Conservation (phyloP, 164 flowering plant genomes). For the Vitis amurensis region DNA sequence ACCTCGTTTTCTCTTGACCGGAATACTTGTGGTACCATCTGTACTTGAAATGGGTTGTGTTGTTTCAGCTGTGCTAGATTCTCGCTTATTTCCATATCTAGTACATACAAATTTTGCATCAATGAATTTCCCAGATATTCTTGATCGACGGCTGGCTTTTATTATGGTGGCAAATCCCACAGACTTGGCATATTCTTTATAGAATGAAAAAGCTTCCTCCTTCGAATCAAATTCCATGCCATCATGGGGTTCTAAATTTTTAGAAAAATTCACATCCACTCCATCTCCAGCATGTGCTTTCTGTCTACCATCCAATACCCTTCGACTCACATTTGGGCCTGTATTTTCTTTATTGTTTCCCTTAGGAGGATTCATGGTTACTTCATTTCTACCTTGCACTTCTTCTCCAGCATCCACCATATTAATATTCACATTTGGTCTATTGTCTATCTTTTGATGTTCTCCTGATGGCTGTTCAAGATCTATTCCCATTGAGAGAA, state of each 20-base stretch:
- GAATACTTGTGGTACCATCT: slow-evolving; percentile 5
- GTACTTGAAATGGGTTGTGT: slow-evolving; percentile 10
- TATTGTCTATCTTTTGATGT: slow-evolving; percentile 6
- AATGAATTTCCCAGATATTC: slow-evolving; percentile 34
- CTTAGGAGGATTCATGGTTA: slow-evolving; percentile 2
- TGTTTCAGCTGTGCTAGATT: slow-evolving; percentile 11
- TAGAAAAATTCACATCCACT: slow-evolving; percentile 12
- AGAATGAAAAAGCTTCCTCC: slow-evolving; percentile 39
- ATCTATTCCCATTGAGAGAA: slow-evolving; percentile 22
- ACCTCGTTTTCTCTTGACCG: slow-evolving; percentile 28
- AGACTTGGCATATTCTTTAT: slow-evolving; percentile 37
- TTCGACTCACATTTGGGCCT: slow-evolving; percentile 10
- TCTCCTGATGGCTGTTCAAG: slow-evolving; percentile 27
- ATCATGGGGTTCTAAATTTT: slow-evolving; percentile 25
- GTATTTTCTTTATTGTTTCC: slow-evolving; percentile 4
- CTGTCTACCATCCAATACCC: background rate
- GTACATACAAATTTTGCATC: slow-evolving; percentile 46
- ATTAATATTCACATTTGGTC: slow-evolving; percentile 7
- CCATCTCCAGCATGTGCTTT: slow-evolving; percentile 13
- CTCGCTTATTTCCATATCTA: slow-evolving; percentile 36
- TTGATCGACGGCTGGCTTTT: slow-evolving; percentile 39
- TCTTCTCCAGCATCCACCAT: slow-evolving; percentile 6
- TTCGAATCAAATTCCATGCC: slow-evolving; percentile 47
- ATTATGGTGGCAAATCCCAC: slow-evolving; percentile 34
- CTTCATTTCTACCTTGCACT: slow-evolving; percentile 6